A percentile compares a stretch with the other conserved stretches of the same genome.
Evolutionary conservation across 208 protist genomes (phyloP).

Genomic region (Angomonas deanei): DNA sequence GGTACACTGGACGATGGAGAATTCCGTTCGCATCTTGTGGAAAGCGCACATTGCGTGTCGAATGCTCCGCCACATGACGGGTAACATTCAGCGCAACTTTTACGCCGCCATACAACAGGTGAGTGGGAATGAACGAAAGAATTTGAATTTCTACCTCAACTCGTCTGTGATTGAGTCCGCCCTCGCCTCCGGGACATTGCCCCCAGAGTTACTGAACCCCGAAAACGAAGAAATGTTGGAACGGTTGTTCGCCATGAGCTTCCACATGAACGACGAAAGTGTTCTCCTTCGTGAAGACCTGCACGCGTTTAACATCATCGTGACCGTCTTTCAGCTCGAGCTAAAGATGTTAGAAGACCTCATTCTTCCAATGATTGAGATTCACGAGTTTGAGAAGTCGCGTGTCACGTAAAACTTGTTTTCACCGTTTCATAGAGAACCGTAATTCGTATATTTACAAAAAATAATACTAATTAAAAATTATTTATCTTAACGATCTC

Average conservation of each 20-base stretch:
- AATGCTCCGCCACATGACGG: constrained; percentile 42
- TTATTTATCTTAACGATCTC: neutral
- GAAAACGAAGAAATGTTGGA: constrained; percentile 28
- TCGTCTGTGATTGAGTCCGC: constrained; percentile 24
- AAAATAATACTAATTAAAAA: constrained; percentile 1
- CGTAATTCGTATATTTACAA: neutral
- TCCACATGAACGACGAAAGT: constrained; percentile 33
- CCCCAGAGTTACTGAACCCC: constrained; percentile 1
- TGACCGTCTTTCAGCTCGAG: constrained; percentile 32
- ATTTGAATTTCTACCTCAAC: constrained; percentile 31
- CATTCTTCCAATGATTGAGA: constrained; percentile 31
- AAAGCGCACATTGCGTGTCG: constrained; percentile 33
- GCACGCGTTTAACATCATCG: constrained; percentile 31
- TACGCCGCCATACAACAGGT: constrained; percentile 43
- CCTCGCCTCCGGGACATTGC: constrained; percentile 2
- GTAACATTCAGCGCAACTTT: constrained; percentile 60
- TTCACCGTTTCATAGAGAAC: too few species aligned
- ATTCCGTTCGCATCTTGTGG: constrained; percentile 28
- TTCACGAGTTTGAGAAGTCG: constrained; percentile 49
- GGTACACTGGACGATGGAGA: constrained; percentile 36
- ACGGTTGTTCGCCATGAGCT: constrained; percentile 37
- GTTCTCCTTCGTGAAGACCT: constrained; percentile 26
- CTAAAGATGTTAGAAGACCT: constrained; percentile 25
- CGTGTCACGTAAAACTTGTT: constrained; percentile 15
- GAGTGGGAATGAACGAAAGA: constrained; percentile 14